These are phyloP conservation scores for Penicillium roqueforti DNA, from an alignment of 495 filamentous ascomycete species.

Conservation along the genomic window DNA sequence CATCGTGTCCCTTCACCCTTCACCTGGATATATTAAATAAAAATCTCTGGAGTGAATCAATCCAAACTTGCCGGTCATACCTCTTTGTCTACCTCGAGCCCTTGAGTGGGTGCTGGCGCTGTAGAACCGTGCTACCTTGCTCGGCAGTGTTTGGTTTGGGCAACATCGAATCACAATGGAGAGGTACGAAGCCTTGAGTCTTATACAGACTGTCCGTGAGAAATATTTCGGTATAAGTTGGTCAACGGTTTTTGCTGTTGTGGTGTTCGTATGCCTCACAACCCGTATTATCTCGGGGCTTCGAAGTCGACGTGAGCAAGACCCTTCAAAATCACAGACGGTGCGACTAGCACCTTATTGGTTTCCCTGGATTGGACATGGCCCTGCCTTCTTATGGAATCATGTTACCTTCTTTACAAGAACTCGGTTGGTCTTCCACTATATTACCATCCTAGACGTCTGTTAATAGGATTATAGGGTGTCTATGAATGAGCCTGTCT, in stretches of 20 bases:
- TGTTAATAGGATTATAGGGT: conserved; percentile 27
- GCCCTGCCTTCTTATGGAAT: conserved; percentile 42
- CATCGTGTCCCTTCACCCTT: not conserved
- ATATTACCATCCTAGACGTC: conserved; percentile 1
- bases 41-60: not conserved
- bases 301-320: conserved; percentile 24
- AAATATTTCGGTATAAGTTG: conserved; percentile 19
- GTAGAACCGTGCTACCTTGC: not conserved
- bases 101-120: not conserved
- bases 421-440: conserved; percentile 34
- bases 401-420: conserved; percentile 39
- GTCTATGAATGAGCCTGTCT: conserved; percentile 43
- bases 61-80: not conserved
- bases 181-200: conserved; percentile 9
- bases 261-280: conserved; percentile 31
- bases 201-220: conserved; percentile 19
- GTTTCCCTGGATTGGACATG: conserved; percentile 56
- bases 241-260: conserved; percentile 21
- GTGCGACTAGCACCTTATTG: conserved; percentile 53
- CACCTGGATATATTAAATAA: not conserved
- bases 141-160: conserved; percentile 6
- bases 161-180: conserved; percentile 22
- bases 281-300: conserved; percentile 41
- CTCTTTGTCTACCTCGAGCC: not conserved
- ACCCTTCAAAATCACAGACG: conserved; percentile 21